phyloP scores from a whole-genome alignment of 129 eudicot species.

The Saposhnikovia divaricata region DNA sequence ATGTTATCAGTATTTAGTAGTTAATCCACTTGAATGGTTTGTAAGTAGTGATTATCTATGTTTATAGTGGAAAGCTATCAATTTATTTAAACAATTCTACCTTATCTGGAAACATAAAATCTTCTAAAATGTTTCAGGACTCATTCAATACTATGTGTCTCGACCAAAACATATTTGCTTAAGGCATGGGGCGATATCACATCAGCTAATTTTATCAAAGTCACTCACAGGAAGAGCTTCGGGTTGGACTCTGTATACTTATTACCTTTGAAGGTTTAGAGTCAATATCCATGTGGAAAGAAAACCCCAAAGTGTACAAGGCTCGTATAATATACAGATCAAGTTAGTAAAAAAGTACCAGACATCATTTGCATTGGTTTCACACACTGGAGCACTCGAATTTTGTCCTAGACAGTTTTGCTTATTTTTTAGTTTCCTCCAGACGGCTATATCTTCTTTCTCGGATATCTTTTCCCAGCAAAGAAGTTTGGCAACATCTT shows the following conservation, averaged over 20 bases:
- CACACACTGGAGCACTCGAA: constrained; percentile 32
- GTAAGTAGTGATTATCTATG: not conserved
- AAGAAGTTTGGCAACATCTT: constrained; percentile 42
- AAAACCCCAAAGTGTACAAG: not conserved
- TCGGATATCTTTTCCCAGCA: constrained; percentile 52
- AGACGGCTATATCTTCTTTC: constrained; percentile 40
- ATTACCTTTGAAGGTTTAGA: not conserved
- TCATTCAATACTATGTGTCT: not conserved
- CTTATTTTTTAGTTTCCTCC: constrained; percentile 40
- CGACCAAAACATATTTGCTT: not conserved
- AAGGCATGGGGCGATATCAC: not conserved
- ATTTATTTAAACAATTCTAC: constrained; percentile 22
- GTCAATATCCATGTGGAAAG: not conserved
- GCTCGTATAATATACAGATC: not conserved
- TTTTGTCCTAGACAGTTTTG: constrained; percentile 30
- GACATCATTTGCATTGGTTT: constrained; percentile 36
- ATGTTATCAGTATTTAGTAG: not conserved
- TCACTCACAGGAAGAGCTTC: not conserved
- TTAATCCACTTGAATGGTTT: not conserved
- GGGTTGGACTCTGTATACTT: not conserved
- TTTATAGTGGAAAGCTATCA: not conserved
- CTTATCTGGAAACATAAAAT: constrained; percentile 43
- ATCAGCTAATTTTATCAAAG: not conserved
- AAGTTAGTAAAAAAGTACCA: constrained; percentile 23
- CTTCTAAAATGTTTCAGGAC: not conserved